A percentile compares a stretch with the other conserved stretches of the same genome.
phyloP scores from a whole-genome alignment of 176 grass and related monocot species.

The Canna indica region DNA sequence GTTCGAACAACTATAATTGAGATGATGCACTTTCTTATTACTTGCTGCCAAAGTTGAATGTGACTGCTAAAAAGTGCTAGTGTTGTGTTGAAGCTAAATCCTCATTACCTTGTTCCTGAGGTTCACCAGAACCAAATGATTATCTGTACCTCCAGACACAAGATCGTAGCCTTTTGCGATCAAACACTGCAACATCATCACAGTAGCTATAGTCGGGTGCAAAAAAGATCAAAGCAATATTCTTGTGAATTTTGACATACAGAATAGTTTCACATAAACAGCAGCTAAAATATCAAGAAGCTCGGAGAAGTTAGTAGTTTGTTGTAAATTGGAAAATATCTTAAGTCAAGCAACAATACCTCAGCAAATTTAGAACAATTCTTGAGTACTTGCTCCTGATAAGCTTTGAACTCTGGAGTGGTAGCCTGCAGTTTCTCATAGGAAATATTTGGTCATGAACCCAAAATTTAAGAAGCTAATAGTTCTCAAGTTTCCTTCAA shows the following conservation, averaged over 20 bases:
- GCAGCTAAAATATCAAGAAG: not conserved
- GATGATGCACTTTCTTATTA: not conserved
- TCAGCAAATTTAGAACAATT: constrained; percentile 92
- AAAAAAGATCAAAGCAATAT: not conserved
- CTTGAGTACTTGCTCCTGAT: constrained; percentile 95
- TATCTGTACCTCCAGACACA: constrained; percentile 95
- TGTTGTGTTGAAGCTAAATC: not conserved
- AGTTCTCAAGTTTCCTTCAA: not conserved
- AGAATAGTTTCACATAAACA: not conserved
- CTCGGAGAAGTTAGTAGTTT: not conserved
- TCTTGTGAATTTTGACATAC: not conserved
- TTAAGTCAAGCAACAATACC: constrained; percentile 25
- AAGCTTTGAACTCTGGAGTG: constrained; percentile 68
- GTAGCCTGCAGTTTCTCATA: constrained; percentile 50
- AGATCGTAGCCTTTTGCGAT: constrained; percentile 67
- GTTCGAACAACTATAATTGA: not conserved
- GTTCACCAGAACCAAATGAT: constrained; percentile 98
- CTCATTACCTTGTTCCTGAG: constrained; percentile 82
- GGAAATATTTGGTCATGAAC: not conserved
- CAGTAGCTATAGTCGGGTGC: no score
- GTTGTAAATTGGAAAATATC: constrained; percentile 2
- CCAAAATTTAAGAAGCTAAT: not conserved
- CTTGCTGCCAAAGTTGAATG: not conserved
- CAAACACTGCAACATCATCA: constrained; percentile 35
- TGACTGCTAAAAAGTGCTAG: not conserved